Percentiles rank a stretch among this genome's conserved stretches.
Evolutionary conservation across 1,139 yeast genomes (phyloP).

Genomic region (Pichia kudriavzevii): DNA sequence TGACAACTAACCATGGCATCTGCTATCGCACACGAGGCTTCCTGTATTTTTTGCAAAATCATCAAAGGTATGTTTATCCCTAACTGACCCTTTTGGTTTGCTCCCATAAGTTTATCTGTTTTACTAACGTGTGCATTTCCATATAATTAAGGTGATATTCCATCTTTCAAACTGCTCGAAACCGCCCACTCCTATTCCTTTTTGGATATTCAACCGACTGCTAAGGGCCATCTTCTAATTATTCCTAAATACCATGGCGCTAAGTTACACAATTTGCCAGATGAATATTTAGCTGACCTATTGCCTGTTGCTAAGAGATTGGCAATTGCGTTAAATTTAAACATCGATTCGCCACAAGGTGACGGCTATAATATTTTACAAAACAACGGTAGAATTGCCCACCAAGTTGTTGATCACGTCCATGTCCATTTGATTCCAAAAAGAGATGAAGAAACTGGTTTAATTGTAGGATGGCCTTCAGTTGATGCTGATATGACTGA

Average conservation of each 20-base stretch:
- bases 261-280: constrained; percentile 84
- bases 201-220: constrained; percentile 86
- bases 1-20: constrained; percentile 23
- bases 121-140: constrained; percentile 6
- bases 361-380: constrained; percentile 83
- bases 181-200: constrained; percentile 75
- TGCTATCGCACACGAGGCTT: constrained; percentile 33
- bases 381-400: constrained; percentile 90
- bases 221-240: constrained; percentile 79
- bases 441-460: constrained; percentile 59
- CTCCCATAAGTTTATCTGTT: background rate
- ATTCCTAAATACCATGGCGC: constrained; percentile 93
- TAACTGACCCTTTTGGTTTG: background rate
- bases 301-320: constrained; percentile 83
- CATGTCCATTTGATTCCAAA: constrained; percentile 96
- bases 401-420: constrained; percentile 90
- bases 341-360: constrained; percentile 60
- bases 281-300: constrained; percentile 76
- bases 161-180: constrained; percentile 80
- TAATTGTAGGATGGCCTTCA: constrained; percentile 91
- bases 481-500: constrained; percentile 64
- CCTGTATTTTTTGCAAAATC: constrained; percentile 87
- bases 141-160: constrained; percentile 56
- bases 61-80: constrained; percentile 51
- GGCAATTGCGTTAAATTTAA: constrained; percentile 58